Percentiles rank a stretch among this genome's conserved stretches.
These are phyloP conservation scores for Phalaenopsis equestris DNA, from an alignment of 106 monocot species.

Conservation along the genomic window DNA sequence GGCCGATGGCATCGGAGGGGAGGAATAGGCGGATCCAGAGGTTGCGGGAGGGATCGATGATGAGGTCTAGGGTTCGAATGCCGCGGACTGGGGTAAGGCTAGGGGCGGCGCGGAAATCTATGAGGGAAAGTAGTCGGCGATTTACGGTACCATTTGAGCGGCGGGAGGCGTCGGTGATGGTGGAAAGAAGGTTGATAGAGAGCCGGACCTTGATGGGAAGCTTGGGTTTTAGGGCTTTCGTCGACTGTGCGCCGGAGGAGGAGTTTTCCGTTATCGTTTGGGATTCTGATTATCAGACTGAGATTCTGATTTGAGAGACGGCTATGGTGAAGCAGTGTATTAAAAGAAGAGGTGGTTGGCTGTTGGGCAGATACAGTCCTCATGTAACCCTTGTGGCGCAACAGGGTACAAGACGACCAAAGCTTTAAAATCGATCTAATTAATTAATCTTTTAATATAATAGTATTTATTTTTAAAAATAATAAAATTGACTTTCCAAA, in stretches of 20 bases:
- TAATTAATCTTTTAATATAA: too few species aligned
- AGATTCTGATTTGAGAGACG: too few species aligned
- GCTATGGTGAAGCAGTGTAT: too few species aligned
- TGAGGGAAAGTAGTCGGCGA: constrained; percentile 35
- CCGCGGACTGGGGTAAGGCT: constrained; percentile 18
- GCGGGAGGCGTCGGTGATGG: constrained; percentile 31
- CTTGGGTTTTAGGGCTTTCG: neutral
- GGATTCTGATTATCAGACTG: neutral
- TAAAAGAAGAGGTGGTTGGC: too few species aligned
- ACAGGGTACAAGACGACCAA: too few species aligned
- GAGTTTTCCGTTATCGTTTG: neutral
- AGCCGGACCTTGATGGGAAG: constrained; percentile 25
- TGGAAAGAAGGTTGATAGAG: constrained; percentile 4
- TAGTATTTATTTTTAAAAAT: too few species aligned
- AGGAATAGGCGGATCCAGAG: constrained; percentile 42
- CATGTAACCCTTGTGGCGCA: too few species aligned
- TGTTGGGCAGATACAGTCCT: too few species aligned
- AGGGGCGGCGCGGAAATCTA: constrained; percentile 24
- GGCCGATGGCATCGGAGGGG: neutral
- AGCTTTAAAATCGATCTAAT: too few species aligned
- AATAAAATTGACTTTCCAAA: too few species aligned
- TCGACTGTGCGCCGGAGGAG: neutral
- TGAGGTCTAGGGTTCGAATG: constrained; percentile 33
- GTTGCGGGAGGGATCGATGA: constrained; percentile 20
- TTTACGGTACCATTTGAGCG: constrained; percentile 67